Evolutionary conservation across 768 basidiomycete species (phyloP).

Genomic region (Lactifluus echinatus): DNA sequence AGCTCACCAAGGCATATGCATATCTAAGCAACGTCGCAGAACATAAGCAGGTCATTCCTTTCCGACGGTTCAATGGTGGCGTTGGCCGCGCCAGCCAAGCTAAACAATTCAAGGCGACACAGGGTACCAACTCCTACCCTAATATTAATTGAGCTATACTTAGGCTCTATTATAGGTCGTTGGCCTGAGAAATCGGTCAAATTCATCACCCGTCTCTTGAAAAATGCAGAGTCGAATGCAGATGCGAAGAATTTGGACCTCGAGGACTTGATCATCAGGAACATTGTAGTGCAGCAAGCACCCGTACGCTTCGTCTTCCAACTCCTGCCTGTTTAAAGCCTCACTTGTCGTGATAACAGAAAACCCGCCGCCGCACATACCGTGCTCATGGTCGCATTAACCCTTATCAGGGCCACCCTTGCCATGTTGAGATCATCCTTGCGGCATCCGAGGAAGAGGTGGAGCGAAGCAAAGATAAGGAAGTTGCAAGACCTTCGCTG

Average conservation of each 20-base stretch:
- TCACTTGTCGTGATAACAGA: constrained; percentile 37
- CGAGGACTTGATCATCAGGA: constrained; percentile 90
- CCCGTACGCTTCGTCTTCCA: constrained; percentile 51
- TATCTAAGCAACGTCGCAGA: constrained; percentile 93
- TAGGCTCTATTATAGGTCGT: constrained; percentile 57
- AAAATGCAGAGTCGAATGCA: constrained; percentile 99
- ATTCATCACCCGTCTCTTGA: constrained; percentile 88
- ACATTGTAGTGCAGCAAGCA: constrained; percentile 97
- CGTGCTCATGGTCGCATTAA: constrained; percentile 97
- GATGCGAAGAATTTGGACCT: constrained; percentile 93
- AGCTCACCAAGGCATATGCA: constrained; percentile 87
- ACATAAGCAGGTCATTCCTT: constrained; percentile 95
- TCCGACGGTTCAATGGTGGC: constrained; percentile 91
- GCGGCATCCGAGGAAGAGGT: constrained; percentile 72
- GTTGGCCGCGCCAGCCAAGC: constrained; percentile 93
- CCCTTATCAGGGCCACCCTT: constrained; percentile 97
- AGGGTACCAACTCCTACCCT: constrained; percentile 51
- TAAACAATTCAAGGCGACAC: constrained; percentile 93
- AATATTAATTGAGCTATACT: neutral
- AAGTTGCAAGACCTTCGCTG: constrained; percentile 40
- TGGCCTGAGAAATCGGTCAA: constrained; percentile 99
- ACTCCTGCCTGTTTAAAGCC: neutral
- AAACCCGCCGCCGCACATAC: constrained; percentile 99
- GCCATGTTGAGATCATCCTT: constrained; percentile 93
- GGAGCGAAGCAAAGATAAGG: constrained; percentile 86